These are phyloP conservation scores for Solanum rostratum DNA, from an alignment of 257 asterid species.

Conservation along the genomic window DNA sequence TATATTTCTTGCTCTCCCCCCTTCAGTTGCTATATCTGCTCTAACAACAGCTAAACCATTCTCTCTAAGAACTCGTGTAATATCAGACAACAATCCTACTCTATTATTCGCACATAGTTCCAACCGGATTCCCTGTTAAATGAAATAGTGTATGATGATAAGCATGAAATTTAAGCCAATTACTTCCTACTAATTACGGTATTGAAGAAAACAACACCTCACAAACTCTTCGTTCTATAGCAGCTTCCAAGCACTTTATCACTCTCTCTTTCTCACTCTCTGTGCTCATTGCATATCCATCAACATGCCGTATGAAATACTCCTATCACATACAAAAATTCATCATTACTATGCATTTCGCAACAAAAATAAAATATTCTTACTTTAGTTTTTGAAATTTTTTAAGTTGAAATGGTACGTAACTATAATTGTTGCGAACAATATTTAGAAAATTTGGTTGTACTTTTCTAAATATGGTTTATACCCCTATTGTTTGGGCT, in stretches of 20 bases:
- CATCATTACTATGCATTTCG: background rate
- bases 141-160: background rate
- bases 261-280: constrained; percentile 56
- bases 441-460: too few species aligned
- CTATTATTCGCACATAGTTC: constrained; percentile 52
- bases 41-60: constrained; percentile 36
- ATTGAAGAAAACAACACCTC: constrained; percentile 22
- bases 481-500: too few species aligned
- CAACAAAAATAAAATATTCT: too few species aligned
- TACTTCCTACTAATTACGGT: background rate
- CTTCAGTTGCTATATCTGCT: constrained; percentile 4
- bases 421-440: too few species aligned
- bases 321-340: constrained; percentile 34
- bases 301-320: constrained; percentile 52
- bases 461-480: too few species aligned
- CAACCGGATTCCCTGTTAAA: constrained; percentile 41
- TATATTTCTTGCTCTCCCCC: constrained; percentile 18
- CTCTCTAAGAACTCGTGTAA: constrained; percentile 64
- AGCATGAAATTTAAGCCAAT: background rate
- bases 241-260: constrained; percentile 60
- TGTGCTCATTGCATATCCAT: constrained; percentile 45
- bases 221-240: constrained; percentile 63
- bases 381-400: too few species aligned
- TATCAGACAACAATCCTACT: constrained; percentile 67
- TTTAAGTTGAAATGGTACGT: too few species aligned